phyloP scores from a whole-genome alignment of 768 basidiomycete genomes.

The Trametes punicea region DNA sequence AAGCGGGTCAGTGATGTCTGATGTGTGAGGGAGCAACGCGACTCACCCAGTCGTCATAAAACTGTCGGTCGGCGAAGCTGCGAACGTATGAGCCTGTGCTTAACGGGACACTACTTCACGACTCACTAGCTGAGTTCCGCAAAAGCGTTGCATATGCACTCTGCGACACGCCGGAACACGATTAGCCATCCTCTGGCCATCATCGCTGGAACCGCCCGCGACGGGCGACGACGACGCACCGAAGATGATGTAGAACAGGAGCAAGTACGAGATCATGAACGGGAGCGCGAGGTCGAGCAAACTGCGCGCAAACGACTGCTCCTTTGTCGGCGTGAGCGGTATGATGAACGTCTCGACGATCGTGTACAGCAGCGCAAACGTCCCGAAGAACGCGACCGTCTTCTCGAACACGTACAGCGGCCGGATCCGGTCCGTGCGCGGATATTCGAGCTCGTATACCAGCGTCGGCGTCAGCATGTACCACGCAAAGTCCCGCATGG shows the following conservation, averaged over 20 bases:
- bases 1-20: not conserved
- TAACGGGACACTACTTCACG: not conserved
- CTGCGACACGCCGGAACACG: slow-evolving; percentile 43
- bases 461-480: slow-evolving; percentile 90
- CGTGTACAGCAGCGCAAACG: slow-evolving; percentile 90
- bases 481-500: slow-evolving; percentile 73
- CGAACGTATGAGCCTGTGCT: not conserved
- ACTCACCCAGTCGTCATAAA: slow-evolving; percentile 93
- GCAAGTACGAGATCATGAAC: slow-evolving; percentile 88
- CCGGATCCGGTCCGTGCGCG: slow-evolving; percentile 78
- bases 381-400: slow-evolving; percentile 87
- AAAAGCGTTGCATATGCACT: slow-evolving; percentile 95
- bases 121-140: slow-evolving; percentile 87
- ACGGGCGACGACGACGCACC: slow-evolving; percentile 45
- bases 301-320: slow-evolving; percentile 71
- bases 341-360: slow-evolving; percentile 93
- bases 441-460: slow-evolving; percentile 96
- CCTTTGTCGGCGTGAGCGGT: slow-evolving; percentile 66
- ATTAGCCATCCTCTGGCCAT: slow-evolving; percentile 8
- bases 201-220: not conserved
- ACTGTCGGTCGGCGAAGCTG: slow-evolving; percentile 95
- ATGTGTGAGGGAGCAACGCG: not conserved
- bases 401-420: slow-evolving; percentile 74
- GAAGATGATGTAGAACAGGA: slow-evolving; percentile 85
- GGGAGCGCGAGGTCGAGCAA: slow-evolving; percentile 87